Evolutionary conservation across 1,284 basidiomycete genomes (phyloP), one percentile per base, ranked within the genome.

Genomic region (Ustilago loliicola): DNA sequence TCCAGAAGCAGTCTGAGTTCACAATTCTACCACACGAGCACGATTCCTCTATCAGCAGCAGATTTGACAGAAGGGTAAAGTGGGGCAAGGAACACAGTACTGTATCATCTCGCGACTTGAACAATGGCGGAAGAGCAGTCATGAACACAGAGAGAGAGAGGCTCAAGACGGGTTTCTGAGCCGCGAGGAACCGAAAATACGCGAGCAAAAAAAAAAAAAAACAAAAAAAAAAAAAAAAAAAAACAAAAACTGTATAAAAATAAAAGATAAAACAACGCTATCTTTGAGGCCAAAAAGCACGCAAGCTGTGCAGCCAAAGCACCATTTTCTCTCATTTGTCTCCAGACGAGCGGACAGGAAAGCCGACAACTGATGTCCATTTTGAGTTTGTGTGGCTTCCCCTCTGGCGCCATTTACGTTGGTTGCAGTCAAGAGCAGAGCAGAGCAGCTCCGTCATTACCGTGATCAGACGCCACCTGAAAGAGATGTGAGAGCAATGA

Each of bases 231-330:
- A 21, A 45, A 45, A 45, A 8, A 21, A 6, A 45, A 45, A 21
- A 45, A 10, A 45, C 8, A n/a, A n/a, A n/a, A n/a, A n/a, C n/a
- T n/a, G n/a, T n/a, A n/a, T n/a, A 45, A 45, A 8, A 21, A 6
- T 21, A 45, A 21, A 45, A 10, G 21, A 3, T 45, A 3, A 21
- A 50, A 50, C 25, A 17, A 50, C 36, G 53, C 53, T 55, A 55
- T 40, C 53, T 55, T 19, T 27, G 3, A 17, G 15, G 25, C 47
- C 11, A 29, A 50, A 50, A 29, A 55, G 30, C 53, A 55, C 53
- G 53, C 55, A 57, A 57, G 38, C 55, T 21, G 23, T 45, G 55
- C 55, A 57, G 55, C 19, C 36, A 55, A 55, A 55, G n/a, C 21
- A 34, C 23, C 48, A 50, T 50, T 25, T n/a, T 48, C 38, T 23